Percentiles rank a stretch among this genome's conserved stretches.
phyloP scores from a whole-genome alignment of 2,329 filamentous ascomycete genomes.

The Alternaria triticina region DNA sequence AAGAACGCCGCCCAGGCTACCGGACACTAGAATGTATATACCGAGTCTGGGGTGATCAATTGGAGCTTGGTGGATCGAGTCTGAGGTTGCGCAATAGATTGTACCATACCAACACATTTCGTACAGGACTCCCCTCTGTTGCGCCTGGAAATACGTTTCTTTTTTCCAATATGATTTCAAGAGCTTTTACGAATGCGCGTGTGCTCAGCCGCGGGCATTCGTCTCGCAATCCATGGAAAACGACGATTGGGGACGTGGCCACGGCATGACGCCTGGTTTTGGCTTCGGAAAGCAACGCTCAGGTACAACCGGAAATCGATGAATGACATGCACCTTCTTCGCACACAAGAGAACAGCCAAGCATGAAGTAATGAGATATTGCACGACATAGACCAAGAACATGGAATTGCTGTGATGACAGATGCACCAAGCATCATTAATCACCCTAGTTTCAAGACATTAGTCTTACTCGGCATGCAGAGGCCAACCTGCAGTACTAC shows the following conservation, averaged over 20 bases:
- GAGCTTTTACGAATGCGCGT: neutral
- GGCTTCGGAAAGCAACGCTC: neutral
- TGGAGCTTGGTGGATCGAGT: slow-evolving; percentile 17
- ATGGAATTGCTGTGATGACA: neutral
- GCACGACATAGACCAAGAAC: neutral
- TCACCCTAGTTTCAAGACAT: no score
- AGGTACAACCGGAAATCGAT: neutral
- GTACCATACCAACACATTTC: slow-evolving; percentile 45
- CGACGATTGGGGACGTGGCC: neutral
- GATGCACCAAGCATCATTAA: no score
- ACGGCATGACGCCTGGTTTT: neutral
- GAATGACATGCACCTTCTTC: neutral
- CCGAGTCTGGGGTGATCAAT: slow-evolving; percentile 17
- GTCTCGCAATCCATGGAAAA: neutral
- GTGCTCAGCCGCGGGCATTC: neutral
- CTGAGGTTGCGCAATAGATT: slow-evolving; percentile 48
- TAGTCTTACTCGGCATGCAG: no score
- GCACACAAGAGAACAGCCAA: no score
- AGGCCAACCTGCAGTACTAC: neutral
- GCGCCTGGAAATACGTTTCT: neutral
- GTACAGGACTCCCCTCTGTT: slow-evolving; percentile 15
- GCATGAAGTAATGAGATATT: neutral
- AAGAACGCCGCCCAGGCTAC: slow-evolving; percentile 24
- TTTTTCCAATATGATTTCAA: no score
- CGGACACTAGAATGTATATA: slow-evolving; percentile 36